Percentiles rank a stretch among this genome's conserved stretches.
phyloP scores from a whole-genome alignment of 2,329 filamentous ascomycete genomes.

The Arachnomyces sp. region DNA sequence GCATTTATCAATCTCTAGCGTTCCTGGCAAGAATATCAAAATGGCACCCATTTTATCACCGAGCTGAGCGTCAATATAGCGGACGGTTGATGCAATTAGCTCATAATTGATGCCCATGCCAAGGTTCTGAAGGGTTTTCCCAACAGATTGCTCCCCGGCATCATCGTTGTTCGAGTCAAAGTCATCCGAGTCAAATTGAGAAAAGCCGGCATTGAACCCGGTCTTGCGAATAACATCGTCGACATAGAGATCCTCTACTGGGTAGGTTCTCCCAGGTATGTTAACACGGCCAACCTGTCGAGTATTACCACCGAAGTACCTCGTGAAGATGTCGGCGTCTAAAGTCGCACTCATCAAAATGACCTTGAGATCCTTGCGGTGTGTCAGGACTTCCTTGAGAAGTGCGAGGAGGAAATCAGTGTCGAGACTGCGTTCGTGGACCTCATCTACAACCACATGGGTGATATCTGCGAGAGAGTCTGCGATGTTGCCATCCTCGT shows the following conservation, averaged over 20 bases:
- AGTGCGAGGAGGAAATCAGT: slow-evolving; percentile 90
- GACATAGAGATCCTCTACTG: slow-evolving; percentile 81
- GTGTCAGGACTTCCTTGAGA: slow-evolving; percentile 69
- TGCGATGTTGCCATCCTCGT: slow-evolving; percentile 67
- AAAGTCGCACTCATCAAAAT: slow-evolving; percentile 95
- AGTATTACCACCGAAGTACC: slow-evolving; percentile 68
- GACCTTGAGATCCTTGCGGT: slow-evolving; percentile 72
- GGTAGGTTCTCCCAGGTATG: slow-evolving; percentile 82
- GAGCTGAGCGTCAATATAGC: slow-evolving; percentile 72
- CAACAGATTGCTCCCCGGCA: slow-evolving; percentile 44
- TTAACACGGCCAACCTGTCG: slow-evolving; percentile 67
- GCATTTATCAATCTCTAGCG: slow-evolving; percentile 80
- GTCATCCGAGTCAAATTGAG: slow-evolving; percentile 27
- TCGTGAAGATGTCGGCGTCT: slow-evolving; percentile 74
- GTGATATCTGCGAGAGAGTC: slow-evolving; percentile 81
- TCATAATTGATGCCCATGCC: slow-evolving; percentile 88
- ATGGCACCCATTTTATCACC: slow-evolving; percentile 72
- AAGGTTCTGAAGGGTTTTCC: slow-evolving; percentile 62
- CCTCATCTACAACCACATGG: slow-evolving; percentile 92
- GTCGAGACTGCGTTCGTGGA: slow-evolving; percentile 90
- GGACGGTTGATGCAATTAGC: slow-evolving; percentile 71
- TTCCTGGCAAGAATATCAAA: slow-evolving; percentile 89
- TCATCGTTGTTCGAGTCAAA: slow-evolving; percentile 37
- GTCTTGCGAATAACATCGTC: slow-evolving; percentile 80
- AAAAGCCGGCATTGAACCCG: slow-evolving; percentile 51